Conservation (phyloP, 176 grass and related monocot genomes). For the Alopecurus myosuroides region DNA sequence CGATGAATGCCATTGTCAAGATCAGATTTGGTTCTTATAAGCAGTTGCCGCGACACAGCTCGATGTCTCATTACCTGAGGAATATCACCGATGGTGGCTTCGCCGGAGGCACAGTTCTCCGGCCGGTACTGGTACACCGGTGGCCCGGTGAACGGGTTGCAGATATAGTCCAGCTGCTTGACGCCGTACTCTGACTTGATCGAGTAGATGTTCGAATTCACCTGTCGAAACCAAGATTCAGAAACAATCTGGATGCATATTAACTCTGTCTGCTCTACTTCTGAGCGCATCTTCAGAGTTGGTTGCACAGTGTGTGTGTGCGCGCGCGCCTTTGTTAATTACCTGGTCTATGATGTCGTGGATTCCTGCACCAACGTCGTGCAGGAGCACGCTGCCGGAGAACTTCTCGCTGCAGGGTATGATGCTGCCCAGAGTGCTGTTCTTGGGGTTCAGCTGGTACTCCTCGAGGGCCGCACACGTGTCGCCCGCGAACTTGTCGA, state of each 20-base stretch:
- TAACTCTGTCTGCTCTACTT: background rate
- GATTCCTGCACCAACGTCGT: conserved; percentile 57
- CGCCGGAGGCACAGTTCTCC: conserved; percentile 69
- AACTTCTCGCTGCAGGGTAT: conserved; percentile 59
- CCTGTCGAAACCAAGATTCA: conserved; percentile 25
- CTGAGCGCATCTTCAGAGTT: background rate
- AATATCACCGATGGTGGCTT: conserved; percentile 76
- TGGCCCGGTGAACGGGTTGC: conserved; percentile 87
- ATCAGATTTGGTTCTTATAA: background rate
- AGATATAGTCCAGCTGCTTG: conserved; percentile 70
- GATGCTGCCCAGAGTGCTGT: conserved; percentile 80
- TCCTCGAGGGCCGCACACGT: conserved; percentile 66
- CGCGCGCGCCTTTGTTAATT: background rate
- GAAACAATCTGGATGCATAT: background rate
- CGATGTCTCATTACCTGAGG: conserved; percentile 47
- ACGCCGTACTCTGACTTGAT: conserved; percentile 48
- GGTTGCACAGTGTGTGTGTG: too few relatives aligned
- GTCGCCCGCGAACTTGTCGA: conserved; percentile 72
- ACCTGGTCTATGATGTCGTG: conserved; percentile 81
- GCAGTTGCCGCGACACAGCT: background rate
- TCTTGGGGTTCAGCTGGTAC: conserved; percentile 73
- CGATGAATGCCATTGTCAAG: background rate
- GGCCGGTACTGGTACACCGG: conserved; percentile 68
- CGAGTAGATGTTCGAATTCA: conserved; percentile 71
- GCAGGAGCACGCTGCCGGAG: conserved; percentile 39